A percentile compares a stretch with the other conserved stretches of the same genome.
phyloP scores from a whole-genome alignment of 2,329 filamentous ascomycete species.

The Sordariomycetes sp. region DNA sequence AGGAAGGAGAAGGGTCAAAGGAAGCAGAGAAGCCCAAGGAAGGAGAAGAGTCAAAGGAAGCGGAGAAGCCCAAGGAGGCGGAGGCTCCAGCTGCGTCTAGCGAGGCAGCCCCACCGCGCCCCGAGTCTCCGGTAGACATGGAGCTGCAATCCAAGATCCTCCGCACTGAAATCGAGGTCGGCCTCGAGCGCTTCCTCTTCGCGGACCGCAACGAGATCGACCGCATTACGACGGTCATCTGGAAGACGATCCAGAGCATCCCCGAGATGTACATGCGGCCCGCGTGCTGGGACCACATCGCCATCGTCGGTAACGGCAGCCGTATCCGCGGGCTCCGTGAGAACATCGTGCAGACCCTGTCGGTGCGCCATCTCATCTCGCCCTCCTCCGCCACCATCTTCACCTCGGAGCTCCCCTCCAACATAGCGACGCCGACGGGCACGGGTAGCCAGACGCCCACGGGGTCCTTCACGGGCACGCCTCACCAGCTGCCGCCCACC shows the following conservation, averaged over 20 bases:
- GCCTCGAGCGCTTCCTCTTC: slow-evolving; percentile 63
- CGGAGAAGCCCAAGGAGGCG: slow-evolving; percentile 9
- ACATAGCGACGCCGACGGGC: slow-evolving; percentile 80
- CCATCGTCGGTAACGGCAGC: slow-evolving; percentile 83
- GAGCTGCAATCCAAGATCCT: slow-evolving; percentile 43
- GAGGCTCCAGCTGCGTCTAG: slow-evolving; percentile 7
- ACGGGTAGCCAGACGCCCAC: slow-evolving; percentile 90
- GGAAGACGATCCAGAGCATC: slow-evolving; percentile 72
- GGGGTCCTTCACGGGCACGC: slow-evolving; percentile 40
- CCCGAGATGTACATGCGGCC: slow-evolving; percentile 77
- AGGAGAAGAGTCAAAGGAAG: too few relatives aligned
- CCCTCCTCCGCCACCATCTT: slow-evolving; percentile 93
- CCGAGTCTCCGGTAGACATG: slow-evolving; percentile 13
- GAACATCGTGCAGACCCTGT: slow-evolving; percentile 70
- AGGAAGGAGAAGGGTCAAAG: background rate
- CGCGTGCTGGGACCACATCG: slow-evolving; percentile 81
- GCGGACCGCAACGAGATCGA: slow-evolving; percentile 66
- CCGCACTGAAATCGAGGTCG: slow-evolving; percentile 63
- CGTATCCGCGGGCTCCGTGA: slow-evolving; percentile 72
- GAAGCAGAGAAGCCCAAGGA: background rate
- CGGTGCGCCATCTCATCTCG: slow-evolving; percentile 77
- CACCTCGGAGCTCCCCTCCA: slow-evolving; percentile 90
- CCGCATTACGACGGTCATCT: slow-evolving; percentile 72
- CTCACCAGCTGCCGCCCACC: slow-evolving; percentile 39
- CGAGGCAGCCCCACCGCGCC: background rate